phyloP scores from a whole-genome alignment of 352 stramenopile species.

The Pythium rishiriense region DNA sequence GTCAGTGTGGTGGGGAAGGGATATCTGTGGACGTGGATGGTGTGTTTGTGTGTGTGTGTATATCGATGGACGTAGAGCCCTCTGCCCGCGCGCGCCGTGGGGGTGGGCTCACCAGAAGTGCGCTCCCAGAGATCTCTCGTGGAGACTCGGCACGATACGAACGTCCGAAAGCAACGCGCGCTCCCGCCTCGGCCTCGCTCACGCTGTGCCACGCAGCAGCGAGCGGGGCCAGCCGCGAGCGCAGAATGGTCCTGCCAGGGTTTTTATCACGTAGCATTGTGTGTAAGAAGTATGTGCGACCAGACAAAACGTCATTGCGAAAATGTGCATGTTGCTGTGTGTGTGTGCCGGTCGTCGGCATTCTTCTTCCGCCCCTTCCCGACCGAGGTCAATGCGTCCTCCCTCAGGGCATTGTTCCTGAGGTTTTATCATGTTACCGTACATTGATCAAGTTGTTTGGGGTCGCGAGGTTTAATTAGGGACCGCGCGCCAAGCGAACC shows the following conservation, averaged over 20 bases:
- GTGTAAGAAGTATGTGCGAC: slow-evolving; percentile 87
- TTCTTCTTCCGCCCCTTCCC: too few species aligned
- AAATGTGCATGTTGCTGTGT: neutral
- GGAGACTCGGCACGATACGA: slow-evolving; percentile 66
- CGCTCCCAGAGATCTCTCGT: slow-evolving; percentile 36
- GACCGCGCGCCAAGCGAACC: too few species aligned
- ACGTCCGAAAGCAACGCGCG: slow-evolving; percentile 51
- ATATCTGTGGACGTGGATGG: neutral
- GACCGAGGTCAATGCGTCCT: too few species aligned
- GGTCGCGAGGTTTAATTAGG: too few species aligned
- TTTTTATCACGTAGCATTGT: slow-evolving; percentile 90
- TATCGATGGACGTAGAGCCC: slow-evolving; percentile 18
- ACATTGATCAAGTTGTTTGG: too few species aligned
- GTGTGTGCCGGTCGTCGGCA: too few species aligned
- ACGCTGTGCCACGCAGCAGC: too few species aligned
- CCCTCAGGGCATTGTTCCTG: too few species aligned
- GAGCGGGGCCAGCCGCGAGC: neutral
- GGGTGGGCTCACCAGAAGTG: slow-evolving; percentile 25
- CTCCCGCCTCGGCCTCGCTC: too few species aligned
- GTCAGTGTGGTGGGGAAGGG: neutral
- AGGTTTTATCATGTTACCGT: too few species aligned
- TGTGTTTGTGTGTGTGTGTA: neutral
- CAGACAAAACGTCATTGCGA: slow-evolving; percentile 45
- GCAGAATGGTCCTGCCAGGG: slow-evolving; percentile 69
- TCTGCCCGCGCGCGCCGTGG: slow-evolving; percentile 3